phyloP scores from a whole-genome alignment of 306 rosid species.

The Cicer judaicum region DNA sequence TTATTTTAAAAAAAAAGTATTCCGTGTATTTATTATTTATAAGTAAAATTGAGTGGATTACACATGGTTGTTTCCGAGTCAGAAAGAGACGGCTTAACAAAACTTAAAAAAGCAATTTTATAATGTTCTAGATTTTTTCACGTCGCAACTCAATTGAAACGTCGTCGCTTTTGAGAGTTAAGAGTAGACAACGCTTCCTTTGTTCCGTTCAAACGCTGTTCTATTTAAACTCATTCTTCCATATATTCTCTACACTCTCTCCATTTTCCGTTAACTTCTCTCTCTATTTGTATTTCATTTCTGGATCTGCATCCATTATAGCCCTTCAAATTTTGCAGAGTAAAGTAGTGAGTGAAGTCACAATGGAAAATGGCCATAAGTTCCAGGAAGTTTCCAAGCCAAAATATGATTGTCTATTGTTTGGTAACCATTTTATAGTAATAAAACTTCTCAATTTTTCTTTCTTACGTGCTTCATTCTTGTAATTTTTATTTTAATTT shows the following conservation, averaged over 20 bases:
- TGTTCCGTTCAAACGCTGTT: slow-evolving; percentile 11
- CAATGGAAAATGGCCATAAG: slow-evolving; percentile 69
- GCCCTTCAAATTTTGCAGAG: slow-evolving; percentile 16
- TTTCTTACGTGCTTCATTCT: slow-evolving; percentile 2
- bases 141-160: not conserved
- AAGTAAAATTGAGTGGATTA: no score
- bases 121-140: not conserved
- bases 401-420: slow-evolving; percentile 79
- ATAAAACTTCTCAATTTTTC: not conserved
- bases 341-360: slow-evolving; percentile 1
- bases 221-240: not conserved
- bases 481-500: no score
- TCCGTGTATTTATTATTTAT: no score
- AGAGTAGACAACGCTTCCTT: not conserved
- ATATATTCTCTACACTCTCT: not conserved
- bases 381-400: slow-evolving; percentile 52
- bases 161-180: not conserved
- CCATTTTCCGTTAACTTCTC: not conserved
- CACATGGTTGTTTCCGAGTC: not conserved
- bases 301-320: not conserved
- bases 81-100: not conserved
- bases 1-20: no score
- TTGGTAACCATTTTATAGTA: slow-evolving; percentile 55
- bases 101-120: not conserved
- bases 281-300: not conserved